phyloP scores from a whole-genome alignment of 2,329 filamentous ascomycete species.

The Pseudogymnoascus sp. region DNA sequence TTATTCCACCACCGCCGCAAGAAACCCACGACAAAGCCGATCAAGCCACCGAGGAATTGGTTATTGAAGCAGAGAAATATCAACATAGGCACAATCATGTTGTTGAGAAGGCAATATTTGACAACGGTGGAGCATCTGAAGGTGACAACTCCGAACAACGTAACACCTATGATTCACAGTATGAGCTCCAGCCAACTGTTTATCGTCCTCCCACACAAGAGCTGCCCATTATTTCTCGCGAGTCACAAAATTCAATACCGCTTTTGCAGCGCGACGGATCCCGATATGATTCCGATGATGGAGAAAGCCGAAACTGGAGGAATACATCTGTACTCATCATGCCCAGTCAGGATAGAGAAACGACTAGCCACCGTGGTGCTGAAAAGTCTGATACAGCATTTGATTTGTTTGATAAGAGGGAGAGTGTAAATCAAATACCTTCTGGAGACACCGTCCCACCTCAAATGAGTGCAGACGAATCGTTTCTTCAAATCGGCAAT shows the following conservation, averaged over 20 bases:
- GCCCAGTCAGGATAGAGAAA: constrained; percentile 34
- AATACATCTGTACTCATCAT: constrained; percentile 47
- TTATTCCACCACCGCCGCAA: constrained; percentile 10
- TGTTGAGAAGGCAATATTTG: constrained; percentile 34
- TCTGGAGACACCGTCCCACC: constrained; percentile 16
- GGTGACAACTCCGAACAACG: constrained; percentile 18
- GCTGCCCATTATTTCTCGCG: constrained; percentile 55
- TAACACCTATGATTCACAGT: neutral
- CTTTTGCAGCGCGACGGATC: constrained; percentile 61
- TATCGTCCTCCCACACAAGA: constrained; percentile 32
- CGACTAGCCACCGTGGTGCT: constrained; percentile 21
- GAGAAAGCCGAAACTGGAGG: constrained; percentile 42
- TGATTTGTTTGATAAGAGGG: constrained; percentile 46
- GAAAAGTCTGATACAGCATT: constrained; percentile 40
- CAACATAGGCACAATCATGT: constrained; percentile 41
- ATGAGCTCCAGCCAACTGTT: constrained; percentile 24
- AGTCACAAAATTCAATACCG: constrained; percentile 70
- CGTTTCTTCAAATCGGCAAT: constrained; percentile 22
- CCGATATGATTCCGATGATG: constrained; percentile 41
- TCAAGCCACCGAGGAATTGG: neutral
- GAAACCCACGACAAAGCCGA: constrained; percentile 7
- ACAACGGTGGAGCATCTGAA: constrained; percentile 24
- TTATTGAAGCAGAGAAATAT: constrained; percentile 33
- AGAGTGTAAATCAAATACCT: constrained; percentile 35
- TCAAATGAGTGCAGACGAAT: constrained; percentile 28